Evolutionary conservation across 441 rosid genomes (phyloP), one percentile per base, ranked within the genome.

Genomic region (Croton setiger): DNA sequence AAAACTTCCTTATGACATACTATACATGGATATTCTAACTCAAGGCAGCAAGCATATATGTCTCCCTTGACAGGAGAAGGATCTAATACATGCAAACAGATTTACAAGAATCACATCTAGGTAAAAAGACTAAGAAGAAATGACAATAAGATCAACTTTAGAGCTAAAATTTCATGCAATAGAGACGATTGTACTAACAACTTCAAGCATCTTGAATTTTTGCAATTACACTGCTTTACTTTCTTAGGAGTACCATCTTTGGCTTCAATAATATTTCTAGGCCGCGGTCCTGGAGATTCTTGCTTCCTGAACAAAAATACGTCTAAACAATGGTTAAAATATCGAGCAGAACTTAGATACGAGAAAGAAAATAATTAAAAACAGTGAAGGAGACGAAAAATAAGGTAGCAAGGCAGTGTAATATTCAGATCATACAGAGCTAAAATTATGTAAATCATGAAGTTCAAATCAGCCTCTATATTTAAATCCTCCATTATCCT

Each of bases 191-290:
- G 11, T 52, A 70, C 93, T 87, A 76, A 91, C 95, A 91, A 71
- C 74, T 91, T 88, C 86, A 90, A 79, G 77, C 93, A 90, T 49
- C 74, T 81, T 3, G 93, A 83, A 66, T 77, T 72, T 76, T 85
- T 88, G 79, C 96, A 88, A 57, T 83, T 88, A 60, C 92, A 90
- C 58, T 75, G 84, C 79, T 71, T 88, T 66, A 68, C 82, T 66
- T 86, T 90, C 72, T 67, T 85, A 8, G 87, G 93, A 51, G 87
- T 83, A 57, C 55, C 77, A 44, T 86, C 91, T 68, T 80, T 82
- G 5, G 78, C 77, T 39, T 88, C 88, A 67, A 43, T 39, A 74
- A 33, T 74, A 5, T 31, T 56, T 33, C 78, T 67, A 13, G 54
- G 79, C 47, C 77, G 74, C 60, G 83, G 60, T 33, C 53, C 74